A percentile compares a stretch with the other conserved stretches of the same genome.
These are phyloP conservation scores for Quercus rubra DNA, from an alignment of 306 rosid genomes.

Conservation along the genomic window DNA sequence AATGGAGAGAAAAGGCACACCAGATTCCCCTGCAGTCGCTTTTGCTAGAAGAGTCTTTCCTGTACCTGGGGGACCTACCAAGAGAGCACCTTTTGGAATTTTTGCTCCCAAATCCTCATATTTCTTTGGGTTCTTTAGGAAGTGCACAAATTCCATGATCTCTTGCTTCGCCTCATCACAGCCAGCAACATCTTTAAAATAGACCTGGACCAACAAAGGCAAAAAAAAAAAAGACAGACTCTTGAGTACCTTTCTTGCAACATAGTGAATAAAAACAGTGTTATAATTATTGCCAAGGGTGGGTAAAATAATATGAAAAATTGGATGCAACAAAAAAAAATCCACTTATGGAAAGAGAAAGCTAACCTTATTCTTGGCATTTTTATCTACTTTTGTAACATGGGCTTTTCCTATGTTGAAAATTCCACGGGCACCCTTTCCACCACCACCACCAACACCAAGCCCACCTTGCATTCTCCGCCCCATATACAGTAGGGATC, in stretches of 20 bases:
- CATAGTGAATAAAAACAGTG: neutral
- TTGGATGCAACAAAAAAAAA: neutral
- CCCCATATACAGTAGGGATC: conserved; percentile 62
- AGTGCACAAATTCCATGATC: conserved; percentile 97
- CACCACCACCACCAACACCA: conserved; percentile 75
- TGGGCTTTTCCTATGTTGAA: conserved; percentile 94
- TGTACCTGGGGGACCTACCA: conserved; percentile 97
- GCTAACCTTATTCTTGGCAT: conserved; percentile 80
- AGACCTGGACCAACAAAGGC: conserved; percentile 42
- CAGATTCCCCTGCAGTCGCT: conserved; percentile 99
- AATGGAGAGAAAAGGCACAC: conserved; percentile 90
- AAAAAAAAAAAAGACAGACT: neutral
- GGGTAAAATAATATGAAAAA: conserved; percentile 7
- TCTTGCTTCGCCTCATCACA: conserved; percentile 98
- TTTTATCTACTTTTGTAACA: conserved; percentile 81
- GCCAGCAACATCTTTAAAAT: conserved; percentile 94
- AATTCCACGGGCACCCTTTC: conserved; percentile 80
- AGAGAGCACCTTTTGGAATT: conserved; percentile 94
- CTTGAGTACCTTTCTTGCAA: conserved; percentile 1
- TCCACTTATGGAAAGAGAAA: neutral
- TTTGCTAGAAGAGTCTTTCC: conserved; percentile 97
- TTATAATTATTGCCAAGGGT: neutral
- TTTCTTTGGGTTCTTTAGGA: conserved; percentile 87
- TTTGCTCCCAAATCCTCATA: conserved; percentile 95
- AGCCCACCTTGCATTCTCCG: conserved; percentile 83